phyloP scores from a whole-genome alignment of 192 early-diverging fungal genomes.

The Coemansia sp. region DNA sequence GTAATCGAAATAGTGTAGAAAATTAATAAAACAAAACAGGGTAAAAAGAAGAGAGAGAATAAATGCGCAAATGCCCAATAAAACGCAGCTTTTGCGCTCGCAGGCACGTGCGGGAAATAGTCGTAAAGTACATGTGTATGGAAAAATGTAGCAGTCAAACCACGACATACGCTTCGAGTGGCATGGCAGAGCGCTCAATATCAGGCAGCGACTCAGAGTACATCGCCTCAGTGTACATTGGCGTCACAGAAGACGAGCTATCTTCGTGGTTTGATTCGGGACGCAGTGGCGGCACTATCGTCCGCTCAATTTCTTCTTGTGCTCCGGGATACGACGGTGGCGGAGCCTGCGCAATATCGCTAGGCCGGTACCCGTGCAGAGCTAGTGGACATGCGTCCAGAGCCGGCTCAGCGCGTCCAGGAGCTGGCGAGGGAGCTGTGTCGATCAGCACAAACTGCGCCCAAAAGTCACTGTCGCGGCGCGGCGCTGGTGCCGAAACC shows the following conservation, averaged over 20 bases:
- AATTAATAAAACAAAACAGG: neutral
- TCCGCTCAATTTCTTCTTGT: slow-evolving; percentile 25
- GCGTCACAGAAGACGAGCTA: neutral
- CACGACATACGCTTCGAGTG: neutral
- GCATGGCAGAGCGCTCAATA: slow-evolving; percentile 24
- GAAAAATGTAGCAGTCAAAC: neutral
- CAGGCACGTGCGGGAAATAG: neutral
- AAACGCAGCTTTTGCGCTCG: neutral
- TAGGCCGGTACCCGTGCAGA: slow-evolving; percentile 21
- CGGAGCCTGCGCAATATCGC: slow-evolving; percentile 20
- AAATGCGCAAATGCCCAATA: neutral
- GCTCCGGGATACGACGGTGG: slow-evolving; percentile 43
- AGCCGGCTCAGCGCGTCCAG: neutral
- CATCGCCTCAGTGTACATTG: neutral
- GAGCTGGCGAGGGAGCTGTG: neutral
- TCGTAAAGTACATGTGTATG: neutral
- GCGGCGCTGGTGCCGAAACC: slow-evolving; percentile 22
- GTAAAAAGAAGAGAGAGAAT: neutral
- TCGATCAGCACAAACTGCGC: slow-evolving; percentile 47
- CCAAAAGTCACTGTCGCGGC: slow-evolving; percentile 39
- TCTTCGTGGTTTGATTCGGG: neutral
- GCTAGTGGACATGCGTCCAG: slow-evolving; percentile 30
- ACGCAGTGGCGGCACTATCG: slow-evolving; percentile 12
- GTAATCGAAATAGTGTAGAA: neutral
- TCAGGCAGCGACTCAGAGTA: slow-evolving; percentile 2